Conservation (phyloP, 805 yeast genomes). For the Cyberlindnera mississippiensis region DNA sequence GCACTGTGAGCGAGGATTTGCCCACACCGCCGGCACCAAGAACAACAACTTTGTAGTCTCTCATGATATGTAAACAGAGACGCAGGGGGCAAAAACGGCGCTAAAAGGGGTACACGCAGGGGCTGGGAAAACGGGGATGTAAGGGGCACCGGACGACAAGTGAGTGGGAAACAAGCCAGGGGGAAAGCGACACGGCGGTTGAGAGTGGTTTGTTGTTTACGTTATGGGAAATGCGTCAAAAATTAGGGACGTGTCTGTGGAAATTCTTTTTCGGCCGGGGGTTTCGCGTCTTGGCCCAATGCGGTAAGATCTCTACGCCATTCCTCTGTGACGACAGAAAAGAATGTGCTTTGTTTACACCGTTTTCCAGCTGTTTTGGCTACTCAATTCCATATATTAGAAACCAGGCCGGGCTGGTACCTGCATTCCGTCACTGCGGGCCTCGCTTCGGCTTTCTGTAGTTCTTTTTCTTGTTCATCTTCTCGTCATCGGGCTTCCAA, state of each 20-base stretch:
- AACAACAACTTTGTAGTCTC: constrained; percentile 84
- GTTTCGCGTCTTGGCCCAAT: neutral
- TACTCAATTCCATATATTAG: too few species aligned
- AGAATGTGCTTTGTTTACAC: too few species aligned
- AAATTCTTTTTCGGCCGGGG: neutral
- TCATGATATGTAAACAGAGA: constrained; percentile 3
- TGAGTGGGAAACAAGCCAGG: too few species aligned
- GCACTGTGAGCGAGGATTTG: constrained; percentile 88
- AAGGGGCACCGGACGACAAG: neutral
- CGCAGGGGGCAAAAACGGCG: neutral
- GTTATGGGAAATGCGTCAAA: neutral
- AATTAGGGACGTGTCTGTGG: neutral
- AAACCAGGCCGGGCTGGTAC: too few species aligned
- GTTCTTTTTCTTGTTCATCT: constrained; percentile 3
- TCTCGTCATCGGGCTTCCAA: constrained; percentile 44
- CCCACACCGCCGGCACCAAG: constrained; percentile 98
- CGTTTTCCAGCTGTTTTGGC: too few species aligned
- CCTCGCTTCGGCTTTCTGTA: constrained; percentile 6
- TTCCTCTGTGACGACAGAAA: too few species aligned
- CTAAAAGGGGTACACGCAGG: too few species aligned
- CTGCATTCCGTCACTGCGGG: too few species aligned
- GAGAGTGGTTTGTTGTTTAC: neutral
- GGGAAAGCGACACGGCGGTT: neutral
- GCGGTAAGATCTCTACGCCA: too few species aligned
- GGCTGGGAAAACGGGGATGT: neutral